A percentile compares a stretch with the other conserved stretches of the same genome.
phyloP scores from a whole-genome alignment of 768 basidiomycete species.

The Pleurotus sapidus region DNA sequence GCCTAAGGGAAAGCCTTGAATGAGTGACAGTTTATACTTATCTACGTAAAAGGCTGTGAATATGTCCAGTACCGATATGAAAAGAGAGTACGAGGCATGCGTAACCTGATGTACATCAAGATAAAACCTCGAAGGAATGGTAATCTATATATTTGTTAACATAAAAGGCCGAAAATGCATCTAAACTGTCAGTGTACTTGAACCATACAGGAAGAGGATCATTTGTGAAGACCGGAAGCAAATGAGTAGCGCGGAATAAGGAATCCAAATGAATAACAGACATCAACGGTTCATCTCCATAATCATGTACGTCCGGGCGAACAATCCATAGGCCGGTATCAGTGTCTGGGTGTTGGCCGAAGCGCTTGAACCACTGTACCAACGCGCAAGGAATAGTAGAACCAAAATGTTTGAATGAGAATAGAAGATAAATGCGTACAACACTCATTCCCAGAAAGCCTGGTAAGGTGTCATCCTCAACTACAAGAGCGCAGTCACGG shows the following conservation, averaged over 20 bases:
- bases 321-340: constrained; percentile 25
- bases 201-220: constrained; percentile 17
- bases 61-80: too few species aligned
- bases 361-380: constrained; percentile 21
- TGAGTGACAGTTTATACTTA: too few species aligned
- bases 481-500: constrained; percentile 20
- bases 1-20: too few species aligned
- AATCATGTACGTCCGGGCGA: constrained; percentile 7
- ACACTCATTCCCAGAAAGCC: constrained; percentile 20
- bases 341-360: constrained; percentile 13
- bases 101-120: too few species aligned
- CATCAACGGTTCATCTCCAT: constrained; percentile 1
- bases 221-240: constrained; percentile 24
- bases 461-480: constrained; percentile 9
- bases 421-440: constrained; percentile 19
- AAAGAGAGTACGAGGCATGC: too few species aligned
- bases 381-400: constrained; percentile 22
- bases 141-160: constrained; percentile 5
- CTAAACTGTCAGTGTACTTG: not conserved
- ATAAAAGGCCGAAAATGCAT: not conserved
- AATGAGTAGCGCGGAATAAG: constrained; percentile 25
- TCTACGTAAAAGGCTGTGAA: too few species aligned
- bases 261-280: constrained; percentile 24
- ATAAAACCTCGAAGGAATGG: not conserved
- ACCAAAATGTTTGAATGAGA: constrained; percentile 16